These are phyloP conservation scores for Ogataea dorogensis DNA, from an alignment of 805 yeast genomes.

Conservation along the genomic window DNA sequence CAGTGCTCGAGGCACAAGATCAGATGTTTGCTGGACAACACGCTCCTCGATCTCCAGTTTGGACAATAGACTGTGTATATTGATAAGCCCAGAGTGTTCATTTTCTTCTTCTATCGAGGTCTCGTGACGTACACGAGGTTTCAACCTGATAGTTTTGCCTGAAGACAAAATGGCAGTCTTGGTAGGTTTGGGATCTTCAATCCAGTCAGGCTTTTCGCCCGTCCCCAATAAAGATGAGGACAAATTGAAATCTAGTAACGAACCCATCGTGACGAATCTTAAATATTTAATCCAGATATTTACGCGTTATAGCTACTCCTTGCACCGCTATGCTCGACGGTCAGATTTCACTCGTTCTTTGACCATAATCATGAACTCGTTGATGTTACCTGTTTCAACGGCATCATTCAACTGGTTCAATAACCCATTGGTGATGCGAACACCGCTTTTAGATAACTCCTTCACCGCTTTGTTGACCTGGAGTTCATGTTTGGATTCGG, in stretches of 20 bases:
- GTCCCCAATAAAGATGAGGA: conserved; percentile 16
- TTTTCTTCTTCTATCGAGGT: not conserved
- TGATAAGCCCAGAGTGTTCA: conserved; percentile 21
- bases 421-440: conserved; percentile 22
- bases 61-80: conserved; percentile 25
- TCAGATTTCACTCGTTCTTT: conserved; percentile 30
- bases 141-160: conserved; percentile 25
- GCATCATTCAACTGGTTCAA: conserved; percentile 25
- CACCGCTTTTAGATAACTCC: conserved; percentile 25
- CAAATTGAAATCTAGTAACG: conserved; percentile 15
- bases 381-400: conserved; percentile 24
- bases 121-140: conserved; percentile 14
- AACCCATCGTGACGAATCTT: conserved; percentile 1
- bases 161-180: conserved; percentile 17
- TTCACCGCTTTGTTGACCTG: conserved; percentile 20
- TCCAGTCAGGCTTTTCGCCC: too few relatives aligned
- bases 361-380: conserved; percentile 30
- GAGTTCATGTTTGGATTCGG: conserved; percentile 16
- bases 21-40: conserved; percentile 16
- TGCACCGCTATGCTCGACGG: conserved; percentile 21
- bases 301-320: conserved; percentile 7
- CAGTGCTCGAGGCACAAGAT: conserved; percentile 8
- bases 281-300: not conserved
- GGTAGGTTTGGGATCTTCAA: too few relatives aligned
- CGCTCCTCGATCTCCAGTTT: conserved; percentile 25